A percentile compares a stretch with the other conserved stretches of the same genome.
Conservation (phyloP, 2,329 filamentous ascomycete species). For the Pyricularia pennisetigena region DNA sequence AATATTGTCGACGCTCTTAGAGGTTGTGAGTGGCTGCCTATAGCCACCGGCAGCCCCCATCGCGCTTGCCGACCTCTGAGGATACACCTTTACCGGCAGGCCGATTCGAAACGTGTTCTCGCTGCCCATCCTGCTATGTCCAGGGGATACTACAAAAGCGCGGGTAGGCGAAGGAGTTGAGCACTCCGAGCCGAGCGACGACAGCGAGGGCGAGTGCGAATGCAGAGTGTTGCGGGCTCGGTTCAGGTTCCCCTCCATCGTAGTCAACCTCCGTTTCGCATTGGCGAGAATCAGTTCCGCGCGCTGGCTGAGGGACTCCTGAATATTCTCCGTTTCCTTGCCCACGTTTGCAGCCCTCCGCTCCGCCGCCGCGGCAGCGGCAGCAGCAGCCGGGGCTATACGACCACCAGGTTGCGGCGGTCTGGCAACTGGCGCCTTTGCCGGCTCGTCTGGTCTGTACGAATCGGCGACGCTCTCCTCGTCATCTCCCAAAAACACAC, state of each 20-base stretch:
- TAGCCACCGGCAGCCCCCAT: slow-evolving; percentile 49
- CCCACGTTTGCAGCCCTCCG: background rate
- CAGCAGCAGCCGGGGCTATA: background rate
- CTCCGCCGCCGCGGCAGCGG: background rate
- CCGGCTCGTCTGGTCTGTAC: slow-evolving; percentile 32
- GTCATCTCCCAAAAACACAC: slow-evolving; percentile 57
- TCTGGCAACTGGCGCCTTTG: slow-evolving; percentile 7
- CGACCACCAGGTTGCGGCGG: background rate
- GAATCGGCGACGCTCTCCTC: slow-evolving; percentile 55
- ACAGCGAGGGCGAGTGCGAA: slow-evolving; percentile 50
- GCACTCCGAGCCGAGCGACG: slow-evolving; percentile 43
- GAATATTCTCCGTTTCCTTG: background rate
- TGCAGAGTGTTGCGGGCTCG: slow-evolving; percentile 64
- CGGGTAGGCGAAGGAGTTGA: slow-evolving; percentile 41
- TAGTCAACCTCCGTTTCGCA: slow-evolving; percentile 79
- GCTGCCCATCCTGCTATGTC: slow-evolving; percentile 52
- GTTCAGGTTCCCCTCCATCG: slow-evolving; percentile 86
- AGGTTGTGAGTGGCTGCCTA: slow-evolving; percentile 35
- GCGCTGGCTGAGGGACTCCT: slow-evolving; percentile 58
- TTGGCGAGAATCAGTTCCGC: slow-evolving; percentile 89
- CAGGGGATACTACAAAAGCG: slow-evolving; percentile 19
- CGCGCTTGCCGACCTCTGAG: slow-evolving; percentile 55
- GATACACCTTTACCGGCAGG: slow-evolving; percentile 28
- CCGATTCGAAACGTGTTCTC: slow-evolving; percentile 44
- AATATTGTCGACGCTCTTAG: slow-evolving; percentile 32